These are phyloP conservation scores for Rhodotorula glutinis DNA, from an alignment of 1,284 basidiomycete species.

Conservation along the genomic window DNA sequence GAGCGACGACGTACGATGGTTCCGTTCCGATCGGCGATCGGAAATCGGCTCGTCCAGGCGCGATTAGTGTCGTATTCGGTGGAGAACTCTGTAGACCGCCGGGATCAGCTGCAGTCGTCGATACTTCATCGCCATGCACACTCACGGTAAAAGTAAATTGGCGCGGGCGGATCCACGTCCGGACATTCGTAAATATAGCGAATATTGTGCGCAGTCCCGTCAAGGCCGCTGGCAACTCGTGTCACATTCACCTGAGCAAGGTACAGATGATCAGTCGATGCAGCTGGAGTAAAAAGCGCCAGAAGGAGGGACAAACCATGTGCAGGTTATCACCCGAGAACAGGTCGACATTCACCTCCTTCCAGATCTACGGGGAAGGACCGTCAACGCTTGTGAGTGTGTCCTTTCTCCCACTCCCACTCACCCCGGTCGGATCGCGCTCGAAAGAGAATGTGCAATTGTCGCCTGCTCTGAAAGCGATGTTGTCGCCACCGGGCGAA, in stretches of 20 bases:
- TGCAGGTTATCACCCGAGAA: constrained; percentile 71
- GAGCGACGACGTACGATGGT: too few relatives aligned
- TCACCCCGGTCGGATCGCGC: constrained; percentile 55
- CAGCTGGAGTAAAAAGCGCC: neutral
- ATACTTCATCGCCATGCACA: constrained; percentile 47
- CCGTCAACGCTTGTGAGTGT: neutral
- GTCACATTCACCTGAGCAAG: constrained; percentile 12
- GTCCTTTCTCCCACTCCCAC: neutral
- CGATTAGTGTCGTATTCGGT: constrained; percentile 46
- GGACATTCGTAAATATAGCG: constrained; percentile 67
- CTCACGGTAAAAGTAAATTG: constrained; percentile 77
- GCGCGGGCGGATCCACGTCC: constrained; percentile 64
- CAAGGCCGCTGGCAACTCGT: constrained; percentile 38
- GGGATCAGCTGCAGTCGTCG: neutral
- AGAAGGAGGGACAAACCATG: constrained; percentile 54
- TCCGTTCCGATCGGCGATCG: constrained; percentile 62
- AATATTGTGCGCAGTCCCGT: constrained; percentile 57
- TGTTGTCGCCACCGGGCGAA: constrained; percentile 50
- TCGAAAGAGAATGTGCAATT: constrained; percentile 60
- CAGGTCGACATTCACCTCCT: constrained; percentile 55
- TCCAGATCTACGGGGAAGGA: constrained; percentile 11
- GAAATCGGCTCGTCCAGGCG: constrained; percentile 76
- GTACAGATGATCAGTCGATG: too few relatives aligned
- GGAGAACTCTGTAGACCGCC: constrained; percentile 9
- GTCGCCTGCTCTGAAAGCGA: constrained; percentile 58